phyloP scores from a whole-genome alignment of 257 asterid species.

The Penstemon barbatus region DNA sequence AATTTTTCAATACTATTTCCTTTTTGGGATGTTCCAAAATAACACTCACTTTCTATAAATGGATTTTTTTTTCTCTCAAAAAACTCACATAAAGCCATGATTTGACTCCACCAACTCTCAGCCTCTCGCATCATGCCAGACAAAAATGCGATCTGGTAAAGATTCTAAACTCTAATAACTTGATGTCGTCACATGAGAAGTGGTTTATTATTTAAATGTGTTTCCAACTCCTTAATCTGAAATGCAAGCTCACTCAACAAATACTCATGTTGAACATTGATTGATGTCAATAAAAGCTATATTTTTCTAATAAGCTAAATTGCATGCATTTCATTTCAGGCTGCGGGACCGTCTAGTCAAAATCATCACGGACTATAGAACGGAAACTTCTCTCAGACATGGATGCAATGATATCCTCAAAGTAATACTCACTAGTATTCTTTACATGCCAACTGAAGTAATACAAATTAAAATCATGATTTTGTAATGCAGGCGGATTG shows the following conservation, averaged over 20 bases:
- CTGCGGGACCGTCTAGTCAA: slow-evolving; percentile 93
- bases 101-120: too few species aligned
- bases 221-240: too few species aligned
- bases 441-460: background rate
- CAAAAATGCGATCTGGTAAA: background rate
- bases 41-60: too few species aligned
- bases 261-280: background rate
- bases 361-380: slow-evolving; percentile 91
- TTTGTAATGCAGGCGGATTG: slow-evolving; percentile 73
- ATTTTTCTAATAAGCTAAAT: slow-evolving; percentile 3
- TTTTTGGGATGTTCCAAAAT: too few species aligned
- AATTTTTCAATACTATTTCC: too few species aligned
- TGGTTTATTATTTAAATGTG: too few species aligned
- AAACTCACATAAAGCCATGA: too few species aligned
- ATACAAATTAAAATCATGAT: background rate
- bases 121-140: background rate
- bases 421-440: slow-evolving; percentile 42
- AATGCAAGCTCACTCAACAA: too few species aligned
- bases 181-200: background rate
- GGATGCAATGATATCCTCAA: slow-evolving; percentile 94
- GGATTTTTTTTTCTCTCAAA: too few species aligned
- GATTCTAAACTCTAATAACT: background rate
- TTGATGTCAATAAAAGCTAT: background rate
- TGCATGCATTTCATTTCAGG: slow-evolving; percentile 50
- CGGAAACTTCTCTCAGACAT: slow-evolving; percentile 94